Conservation (phyloP, 768 basidiomycete genomes). For the Hygrophorus pudorinus region DNA sequence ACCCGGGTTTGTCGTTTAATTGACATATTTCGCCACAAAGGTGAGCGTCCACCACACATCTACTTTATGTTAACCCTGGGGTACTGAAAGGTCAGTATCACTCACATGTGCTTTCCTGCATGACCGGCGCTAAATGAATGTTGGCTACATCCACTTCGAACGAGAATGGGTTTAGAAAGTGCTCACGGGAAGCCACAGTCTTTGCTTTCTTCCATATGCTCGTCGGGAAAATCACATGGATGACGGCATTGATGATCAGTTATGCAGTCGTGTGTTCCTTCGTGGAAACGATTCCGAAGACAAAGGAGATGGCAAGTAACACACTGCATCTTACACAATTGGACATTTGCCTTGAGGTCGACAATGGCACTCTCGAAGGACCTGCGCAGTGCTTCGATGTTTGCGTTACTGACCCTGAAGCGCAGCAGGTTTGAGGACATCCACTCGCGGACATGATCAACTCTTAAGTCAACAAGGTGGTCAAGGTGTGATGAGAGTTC, state of each 20-base stretch:
- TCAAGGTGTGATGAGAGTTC: slow-evolving; percentile 29
- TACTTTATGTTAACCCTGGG: slow-evolving; percentile 12
- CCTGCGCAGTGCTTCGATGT: slow-evolving; percentile 35
- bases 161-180: neutral
- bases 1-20: slow-evolving; percentile 37
- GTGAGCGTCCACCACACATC: slow-evolving; percentile 41
- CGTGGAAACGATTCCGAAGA: slow-evolving; percentile 33
- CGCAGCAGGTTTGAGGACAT: slow-evolving; percentile 36
- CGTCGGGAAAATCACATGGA: slow-evolving; percentile 32
- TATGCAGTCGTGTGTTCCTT: slow-evolving; percentile 36
- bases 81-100: neutral
- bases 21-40: slow-evolving; percentile 44
- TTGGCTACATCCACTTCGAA: neutral
- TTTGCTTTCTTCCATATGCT: slow-evolving; percentile 20
- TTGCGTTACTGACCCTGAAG: slow-evolving; percentile 34
- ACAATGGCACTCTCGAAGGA: slow-evolving; percentile 31
- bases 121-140: slow-evolving; percentile 43
- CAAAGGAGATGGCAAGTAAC: slow-evolving; percentile 38
- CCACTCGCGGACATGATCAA: slow-evolving; percentile 42
- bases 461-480: slow-evolving; percentile 28
- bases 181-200: slow-evolving; percentile 30
- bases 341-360: slow-evolving; percentile 33
- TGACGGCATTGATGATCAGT: slow-evolving; percentile 38
- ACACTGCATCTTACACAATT: slow-evolving; percentile 43
- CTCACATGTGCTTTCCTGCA: slow-evolving; percentile 44